Percentiles rank a stretch among this genome's conserved stretches.
Conservation (phyloP, 2,329 filamentous ascomycete species). For the Coniochaeta pulveracea region DNA sequence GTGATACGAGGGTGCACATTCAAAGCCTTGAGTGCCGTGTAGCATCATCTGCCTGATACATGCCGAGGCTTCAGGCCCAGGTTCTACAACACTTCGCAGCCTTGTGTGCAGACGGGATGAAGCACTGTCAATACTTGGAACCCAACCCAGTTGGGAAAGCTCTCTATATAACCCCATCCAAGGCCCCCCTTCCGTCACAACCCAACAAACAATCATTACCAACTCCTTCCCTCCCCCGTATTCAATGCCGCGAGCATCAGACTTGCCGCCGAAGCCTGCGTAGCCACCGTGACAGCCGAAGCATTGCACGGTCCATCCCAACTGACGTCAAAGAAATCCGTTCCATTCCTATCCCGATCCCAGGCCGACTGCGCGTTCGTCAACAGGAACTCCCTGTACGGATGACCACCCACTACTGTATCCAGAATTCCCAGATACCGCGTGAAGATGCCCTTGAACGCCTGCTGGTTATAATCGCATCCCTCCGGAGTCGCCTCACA, state of each 20-base stretch:
- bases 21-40: too few species aligned
- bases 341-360: constrained; percentile 6
- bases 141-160: too few species aligned
- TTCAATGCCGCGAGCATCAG: constrained; percentile 9
- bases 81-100: too few species aligned
- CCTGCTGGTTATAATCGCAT: constrained; percentile 38
- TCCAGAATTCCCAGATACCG: constrained; percentile 52
- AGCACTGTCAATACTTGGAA: too few species aligned
- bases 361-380: constrained; percentile 12
- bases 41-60: too few species aligned
- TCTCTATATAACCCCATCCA: too few species aligned
- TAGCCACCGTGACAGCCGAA: constrained; percentile 8
- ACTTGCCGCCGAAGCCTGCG: constrained; percentile 11
- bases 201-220: background rate
- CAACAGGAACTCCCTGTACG: constrained; percentile 12
- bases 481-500: constrained; percentile 34
- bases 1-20: too few species aligned
- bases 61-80: too few species aligned
- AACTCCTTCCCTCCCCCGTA: background rate
- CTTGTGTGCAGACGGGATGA: too few species aligned
- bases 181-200: too few species aligned
- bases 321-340: constrained; percentile 12
- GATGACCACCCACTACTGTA: constrained; percentile 6
- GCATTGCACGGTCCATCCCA: constrained; percentile 14
- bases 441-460: constrained; percentile 62